Base-by-base conservation (phyloP, 108 stramenopile species). In the Mediolabrus comicus region DNA sequence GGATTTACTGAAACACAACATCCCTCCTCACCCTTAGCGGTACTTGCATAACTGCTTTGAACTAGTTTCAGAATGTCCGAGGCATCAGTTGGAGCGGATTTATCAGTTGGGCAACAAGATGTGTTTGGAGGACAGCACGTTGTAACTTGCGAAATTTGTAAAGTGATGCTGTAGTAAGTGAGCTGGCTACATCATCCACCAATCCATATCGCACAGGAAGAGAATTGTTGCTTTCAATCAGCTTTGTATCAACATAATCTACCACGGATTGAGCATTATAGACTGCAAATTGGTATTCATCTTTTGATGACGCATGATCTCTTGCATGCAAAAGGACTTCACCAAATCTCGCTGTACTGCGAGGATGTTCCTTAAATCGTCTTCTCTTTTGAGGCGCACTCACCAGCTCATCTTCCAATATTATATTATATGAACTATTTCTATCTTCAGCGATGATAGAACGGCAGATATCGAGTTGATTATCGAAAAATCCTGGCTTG, bases 1-100 rank as follows among this genome's bases (percentile, higher is more conserved):
- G 60, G 51, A 5, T 75, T 39, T 13, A 79, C 75, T 32, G 32
- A 35, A 53, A 69, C 74, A 43, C 79, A 74, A 61, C 77, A 79
- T 13, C 71, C 59, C 19, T 59, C 75, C 16, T 41, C 39, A 0
- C 53, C 22, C 25, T 76, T 41, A 30, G 72, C 75, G 11, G 80
- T 81, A 26, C 61, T 65, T 28, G 80, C 69, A 53, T 81, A 81
- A 12, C 68, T 69, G 6, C 56, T 38, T 34, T 71, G 70, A 1
- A 81, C 75, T 8, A 55, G n/a, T 29, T 55, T 39, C 2, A 53
- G 53, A 29, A 77, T 41, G 4, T 30, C 54, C 8, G 33, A 10
- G 14, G 71, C 28, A 46, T 72, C 53, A 28, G 59, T 52, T 14
- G 72, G 39, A 8, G 49, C 32, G 13, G 39, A 29, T 41, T 3